A percentile compares a stretch with the other conserved stretches of the same genome.
phyloP scores from a whole-genome alignment of 2,329 filamentous ascomycete species.

The Phialophora macrospora region DNA sequence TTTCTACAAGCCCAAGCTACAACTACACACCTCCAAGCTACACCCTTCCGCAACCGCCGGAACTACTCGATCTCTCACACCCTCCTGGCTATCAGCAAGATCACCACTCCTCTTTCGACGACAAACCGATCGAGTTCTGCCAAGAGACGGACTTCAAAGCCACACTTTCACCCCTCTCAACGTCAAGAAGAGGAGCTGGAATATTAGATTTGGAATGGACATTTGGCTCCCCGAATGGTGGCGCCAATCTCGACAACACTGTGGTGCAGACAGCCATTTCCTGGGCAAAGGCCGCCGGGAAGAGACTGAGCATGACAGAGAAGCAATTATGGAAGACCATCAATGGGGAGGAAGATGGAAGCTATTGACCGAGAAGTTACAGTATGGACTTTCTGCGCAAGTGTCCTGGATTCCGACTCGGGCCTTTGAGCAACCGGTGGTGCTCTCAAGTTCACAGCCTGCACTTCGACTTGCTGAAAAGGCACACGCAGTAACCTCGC shows the following conservation, averaged over 20 bases:
- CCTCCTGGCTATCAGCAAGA: constrained; percentile 44
- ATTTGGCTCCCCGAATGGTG: constrained; percentile 60
- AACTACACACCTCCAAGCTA: constrained; percentile 1
- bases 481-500: background rate
- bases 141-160: constrained; percentile 23
- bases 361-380: background rate
- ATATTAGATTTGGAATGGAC: constrained; percentile 59
- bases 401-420: background rate
- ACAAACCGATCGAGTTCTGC: constrained; percentile 33
- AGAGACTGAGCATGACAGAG: constrained; percentile 53
- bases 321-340: constrained; percentile 52
- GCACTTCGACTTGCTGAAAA: background rate
- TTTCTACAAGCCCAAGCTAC: constrained; percentile 13
- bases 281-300: constrained; percentile 40
- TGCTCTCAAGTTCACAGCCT: background rate
- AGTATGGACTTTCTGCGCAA: too few species aligned
- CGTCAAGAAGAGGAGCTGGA: constrained; percentile 27
- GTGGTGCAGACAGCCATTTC: constrained; percentile 40
- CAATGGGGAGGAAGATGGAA: constrained; percentile 38
- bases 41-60: constrained; percentile 5
- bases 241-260: constrained; percentile 57
- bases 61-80: constrained; percentile 37
- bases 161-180: constrained; percentile 26
- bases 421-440: background rate
- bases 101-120: constrained; percentile 35